These are phyloP conservation scores for Coemansia sp. DNA, from an alignment of 192 early-diverging fungal species.

Conservation along the genomic window DNA sequence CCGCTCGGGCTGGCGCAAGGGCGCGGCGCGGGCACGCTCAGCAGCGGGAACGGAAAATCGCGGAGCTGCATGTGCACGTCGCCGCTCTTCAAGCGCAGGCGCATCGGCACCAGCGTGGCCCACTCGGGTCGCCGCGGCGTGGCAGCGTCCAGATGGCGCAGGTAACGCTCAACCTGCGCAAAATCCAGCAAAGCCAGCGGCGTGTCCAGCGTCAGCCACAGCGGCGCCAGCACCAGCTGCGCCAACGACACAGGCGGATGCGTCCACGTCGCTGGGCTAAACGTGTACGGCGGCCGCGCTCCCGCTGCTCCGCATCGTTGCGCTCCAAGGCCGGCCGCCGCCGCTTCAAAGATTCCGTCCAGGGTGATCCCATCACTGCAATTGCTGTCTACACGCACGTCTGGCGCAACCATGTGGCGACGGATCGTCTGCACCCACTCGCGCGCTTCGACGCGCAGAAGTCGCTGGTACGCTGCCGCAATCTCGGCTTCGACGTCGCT, in stretches of 20 bases:
- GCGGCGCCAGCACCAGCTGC: conserved; percentile 40
- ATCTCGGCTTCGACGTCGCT: conserved; percentile 33
- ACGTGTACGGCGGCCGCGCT: conserved; percentile 39
- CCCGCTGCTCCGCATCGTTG: conserved; percentile 24
- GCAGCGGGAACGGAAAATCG: conserved; percentile 55
- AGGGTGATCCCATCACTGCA: conserved; percentile 17
- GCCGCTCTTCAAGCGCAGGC: conserved; percentile 50
- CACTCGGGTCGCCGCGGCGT: conserved; percentile 49
- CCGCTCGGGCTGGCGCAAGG: neutral
- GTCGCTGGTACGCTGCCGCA: conserved; percentile 30
- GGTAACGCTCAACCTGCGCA: conserved; percentile 41
- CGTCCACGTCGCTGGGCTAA: conserved; percentile 42
- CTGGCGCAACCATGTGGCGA: conserved; percentile 34
- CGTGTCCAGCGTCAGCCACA: conserved; percentile 44
- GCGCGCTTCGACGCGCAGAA: conserved; percentile 39
- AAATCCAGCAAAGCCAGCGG: conserved; percentile 50
- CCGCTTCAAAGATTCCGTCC: conserved; percentile 43
- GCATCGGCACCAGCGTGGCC: conserved; percentile 48
- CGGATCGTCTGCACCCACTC: conserved; percentile 52
- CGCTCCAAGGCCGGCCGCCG: conserved; percentile 5
- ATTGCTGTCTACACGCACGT: neutral
- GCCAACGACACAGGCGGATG: conserved; percentile 46
- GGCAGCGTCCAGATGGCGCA: conserved; percentile 51
- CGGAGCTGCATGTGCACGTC: conserved; percentile 51
- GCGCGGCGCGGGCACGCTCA: conserved; percentile 47